Evolutionary conservation across 148 eudicot species (phyloP).

Genomic region (Chenopodium album): DNA sequence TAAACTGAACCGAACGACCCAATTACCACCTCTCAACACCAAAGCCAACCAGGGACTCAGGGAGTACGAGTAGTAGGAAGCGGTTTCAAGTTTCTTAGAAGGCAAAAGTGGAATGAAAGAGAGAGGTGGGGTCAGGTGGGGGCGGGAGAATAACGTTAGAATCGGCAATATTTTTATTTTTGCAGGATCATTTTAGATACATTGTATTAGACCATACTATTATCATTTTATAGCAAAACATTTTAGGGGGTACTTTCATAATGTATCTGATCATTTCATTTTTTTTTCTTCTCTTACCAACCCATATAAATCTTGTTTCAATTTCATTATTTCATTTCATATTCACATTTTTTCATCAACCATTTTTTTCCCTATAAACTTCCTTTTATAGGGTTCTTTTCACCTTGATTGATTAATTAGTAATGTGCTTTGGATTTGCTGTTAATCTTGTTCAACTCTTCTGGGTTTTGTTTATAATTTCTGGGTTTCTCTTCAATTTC

Average conservation of each 20-base stretch:
- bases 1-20: too few species aligned
- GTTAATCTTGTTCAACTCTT: constrained; percentile 10
- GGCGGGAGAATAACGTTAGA: constrained; percentile 26
- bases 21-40: too few species aligned
- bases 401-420: background rate
- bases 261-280: constrained; percentile 24
- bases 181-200: constrained; percentile 14
- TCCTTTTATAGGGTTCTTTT: constrained; percentile 11
- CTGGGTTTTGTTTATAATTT: constrained; percentile 27
- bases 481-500: constrained; percentile 33
- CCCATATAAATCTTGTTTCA: constrained; percentile 19
- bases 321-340: background rate
- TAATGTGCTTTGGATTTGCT: constrained; percentile 29
- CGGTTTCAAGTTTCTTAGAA: background rate
- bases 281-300: constrained; percentile 3
- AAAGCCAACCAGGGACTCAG: too few species aligned
- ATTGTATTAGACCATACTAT: constrained; percentile 30
- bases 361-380: constrained; percentile 13
- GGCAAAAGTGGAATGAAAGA: constrained; percentile 6
- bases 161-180: constrained; percentile 12
- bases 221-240: background rate
- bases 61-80: background rate
- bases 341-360: constrained; percentile 3
- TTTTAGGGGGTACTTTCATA: constrained; percentile 18
- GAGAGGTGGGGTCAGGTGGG: constrained; percentile 5